phyloP scores from a whole-genome alignment of 495 filamentous ascomycete species.

The Neurospora sp. region DNA sequence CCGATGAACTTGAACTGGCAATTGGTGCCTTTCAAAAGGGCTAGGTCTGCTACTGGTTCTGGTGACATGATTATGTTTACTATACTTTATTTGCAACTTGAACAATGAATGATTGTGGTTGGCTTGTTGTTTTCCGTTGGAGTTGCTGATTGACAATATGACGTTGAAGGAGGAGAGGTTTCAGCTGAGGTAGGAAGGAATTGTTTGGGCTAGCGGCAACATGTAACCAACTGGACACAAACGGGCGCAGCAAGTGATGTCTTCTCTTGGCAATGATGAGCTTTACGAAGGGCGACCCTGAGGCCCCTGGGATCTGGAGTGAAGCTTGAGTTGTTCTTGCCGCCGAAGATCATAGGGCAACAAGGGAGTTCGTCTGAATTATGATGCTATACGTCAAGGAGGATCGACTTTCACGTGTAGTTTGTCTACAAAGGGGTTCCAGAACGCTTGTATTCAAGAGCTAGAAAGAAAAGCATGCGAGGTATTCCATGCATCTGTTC shows the following conservation, averaged over 20 bases:
- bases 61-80: neutral
- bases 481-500: neutral
- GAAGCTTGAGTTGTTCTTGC: neutral
- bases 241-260: neutral
- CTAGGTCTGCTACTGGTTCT: neutral
- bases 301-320: neutral
- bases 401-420: neutral
- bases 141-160: neutral
- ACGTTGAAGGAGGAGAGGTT: neutral
- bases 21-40: neutral
- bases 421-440: neutral
- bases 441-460: neutral
- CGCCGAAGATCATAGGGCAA: neutral
- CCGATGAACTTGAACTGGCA: constrained; percentile 27
- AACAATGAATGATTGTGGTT: neutral
- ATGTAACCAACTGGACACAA: neutral
- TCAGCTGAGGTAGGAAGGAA: neutral
- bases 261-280: neutral
- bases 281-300: neutral
- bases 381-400: neutral
- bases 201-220: neutral
- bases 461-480: neutral
- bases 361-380: neutral
- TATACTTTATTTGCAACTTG: neutral
- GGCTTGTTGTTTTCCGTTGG: neutral